Evolutionary conservation across 176 grass and related monocot species (phyloP), one percentile per base, ranked within the genome.

Genomic region (Bromus sterilis): DNA sequence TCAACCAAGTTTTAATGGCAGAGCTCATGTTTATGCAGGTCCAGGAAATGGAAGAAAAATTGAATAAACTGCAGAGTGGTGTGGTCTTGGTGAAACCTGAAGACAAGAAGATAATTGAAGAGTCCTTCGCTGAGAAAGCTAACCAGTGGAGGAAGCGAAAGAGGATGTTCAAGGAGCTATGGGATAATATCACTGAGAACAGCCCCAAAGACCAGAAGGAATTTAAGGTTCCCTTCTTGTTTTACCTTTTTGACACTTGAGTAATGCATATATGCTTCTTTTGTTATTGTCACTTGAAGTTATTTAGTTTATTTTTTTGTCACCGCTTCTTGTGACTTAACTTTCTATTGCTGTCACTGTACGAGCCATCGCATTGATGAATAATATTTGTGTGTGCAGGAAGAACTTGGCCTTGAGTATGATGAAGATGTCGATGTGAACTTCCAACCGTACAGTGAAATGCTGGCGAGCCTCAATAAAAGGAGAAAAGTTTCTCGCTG

Each of bases 121-220:
- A 87, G 51, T 72, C 89, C 49, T 99, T 89, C 61, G 39, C 75
- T 75, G 93, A 95, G 56, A 99, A 95, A 78, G 79, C 95, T 74
- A 95, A 86, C 78, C 93, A 93, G 77, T 99, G 96, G 96, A 95
- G 80, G 88, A 99, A 83, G 29, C 80, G 96, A 65, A 95, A 91
- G 83, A 95, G 93, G 87, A 99, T 99, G 49, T 95, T 95, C 79
- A 95, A 90, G 84, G 96, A 98, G 76, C 87, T 95, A 74, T 95
- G 96, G 96, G 93, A 99, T 82, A 88, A 86, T 59, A 91, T 99
- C 79, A 99, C 93, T 42, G 96, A 99, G 87, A 93, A 99, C 72
- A 95, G 79, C 32, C 93, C 90, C 23, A 99, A 95, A 79, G 93
- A 99, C 85, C 66, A 74, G 57, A 99, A 99, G 77, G 96, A 99